Base-by-base conservation (phyloP, 495 filamentous ascomycete species). In the Talaromyces trachyspermus region DNA sequence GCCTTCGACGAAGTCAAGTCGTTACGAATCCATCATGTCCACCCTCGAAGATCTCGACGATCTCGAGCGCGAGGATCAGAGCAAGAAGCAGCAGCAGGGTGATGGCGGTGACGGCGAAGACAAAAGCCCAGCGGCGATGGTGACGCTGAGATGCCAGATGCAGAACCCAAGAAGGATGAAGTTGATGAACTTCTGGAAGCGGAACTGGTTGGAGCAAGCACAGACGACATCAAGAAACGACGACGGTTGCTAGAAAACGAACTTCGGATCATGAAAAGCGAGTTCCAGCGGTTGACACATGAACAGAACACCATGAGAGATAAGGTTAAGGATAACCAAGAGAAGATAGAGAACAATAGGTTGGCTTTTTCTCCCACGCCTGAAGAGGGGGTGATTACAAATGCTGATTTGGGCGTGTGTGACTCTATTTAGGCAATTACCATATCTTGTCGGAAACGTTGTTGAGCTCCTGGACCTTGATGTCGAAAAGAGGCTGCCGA, bases 291-390 rank as follows among this genome's bases (percentile, higher is more conserved):
- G 56, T 76, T 98, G 73, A 84, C 84, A 55, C 92, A 97, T 58
- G 92, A 98, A 70, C 95, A 95, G 72, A 78, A 81, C 44, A 79
- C 84, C 49, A 98, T 97, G 92, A 77, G 80, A 48, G 94, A 98
- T 62, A 96, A 95, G 76, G 95, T 97, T 62, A 97, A 96, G 77
- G 92, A 98, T 61, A 98, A 98, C 58, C 68, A 85, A 57, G 92
- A 98, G 53, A 98, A 97, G 80, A 97, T 98, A 50, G 90, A 95
- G 49, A 98, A 98, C 65, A 98, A 98, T 67, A 82, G 89, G 92
- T 95, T 75, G 53, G 76, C 50, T 42, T 48, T 12, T 30, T 33
- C 19, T 41, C n/a, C 2, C 7, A 18, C 10, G 14, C 6, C 14
- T 29, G 14, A 14, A 17, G 4, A 11, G 12, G 8, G 22, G 11